These are phyloP conservation scores for Esteya vermicola DNA, from an alignment of 2,329 filamentous ascomycete genomes.

Conservation along the genomic window DNA sequence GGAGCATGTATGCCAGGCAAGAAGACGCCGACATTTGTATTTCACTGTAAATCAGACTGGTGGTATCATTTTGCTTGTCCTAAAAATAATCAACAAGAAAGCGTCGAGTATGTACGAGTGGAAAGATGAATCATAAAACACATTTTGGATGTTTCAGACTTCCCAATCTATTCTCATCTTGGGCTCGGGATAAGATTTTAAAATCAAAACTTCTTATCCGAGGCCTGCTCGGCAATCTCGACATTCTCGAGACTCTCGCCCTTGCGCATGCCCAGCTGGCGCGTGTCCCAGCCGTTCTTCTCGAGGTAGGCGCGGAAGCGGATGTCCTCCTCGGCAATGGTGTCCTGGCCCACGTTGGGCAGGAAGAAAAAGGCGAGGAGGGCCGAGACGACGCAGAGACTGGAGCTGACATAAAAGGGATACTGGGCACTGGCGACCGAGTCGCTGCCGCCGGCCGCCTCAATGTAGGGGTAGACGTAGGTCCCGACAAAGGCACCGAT, in stretches of 20 bases:
- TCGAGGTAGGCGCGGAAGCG: constrained; percentile 63
- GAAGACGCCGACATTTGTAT: no score
- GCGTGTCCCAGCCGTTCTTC: constrained; percentile 61
- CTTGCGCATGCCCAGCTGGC: constrained; percentile 31
- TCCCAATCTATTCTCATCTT: neutral
- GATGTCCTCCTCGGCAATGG: constrained; percentile 63
- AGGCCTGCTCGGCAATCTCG: constrained; percentile 2
- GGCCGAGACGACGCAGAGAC: constrained; percentile 64
- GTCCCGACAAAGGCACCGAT: constrained; percentile 76
- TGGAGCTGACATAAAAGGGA: constrained; percentile 75
- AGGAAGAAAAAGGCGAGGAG: constrained; percentile 49
- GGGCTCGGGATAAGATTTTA: no score
- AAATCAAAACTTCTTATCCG: no score
- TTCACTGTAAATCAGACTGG: no score
- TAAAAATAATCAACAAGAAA: no score
- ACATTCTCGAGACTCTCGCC: constrained; percentile 17
- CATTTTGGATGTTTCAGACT: no score
- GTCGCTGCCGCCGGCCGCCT: constrained; percentile 40
- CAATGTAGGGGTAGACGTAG: constrained; percentile 65
- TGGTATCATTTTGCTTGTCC: no score
- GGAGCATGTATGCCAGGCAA: no score
- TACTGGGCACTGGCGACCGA: constrained; percentile 56
- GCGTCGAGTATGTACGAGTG: neutral
- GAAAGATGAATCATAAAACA: neutral
- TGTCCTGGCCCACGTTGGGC: constrained; percentile 72